phyloP scores from a whole-genome alignment of 805 yeast genomes.

The Candida nanaspora region DNA sequence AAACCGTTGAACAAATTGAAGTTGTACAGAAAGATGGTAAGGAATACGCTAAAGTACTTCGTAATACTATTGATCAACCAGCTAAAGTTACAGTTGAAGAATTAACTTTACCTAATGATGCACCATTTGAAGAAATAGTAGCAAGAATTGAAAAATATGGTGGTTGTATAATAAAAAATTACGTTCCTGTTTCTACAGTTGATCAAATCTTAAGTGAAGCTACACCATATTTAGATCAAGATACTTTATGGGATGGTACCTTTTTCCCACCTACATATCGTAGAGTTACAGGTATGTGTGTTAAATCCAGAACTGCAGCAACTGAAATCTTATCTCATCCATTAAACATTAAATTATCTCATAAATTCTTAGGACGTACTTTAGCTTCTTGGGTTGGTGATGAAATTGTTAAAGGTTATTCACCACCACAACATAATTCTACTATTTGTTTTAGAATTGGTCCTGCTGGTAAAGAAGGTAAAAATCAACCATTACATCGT shows the following conservation, averaged over 20 bases:
- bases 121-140: conserved; percentile 7
- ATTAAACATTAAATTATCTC: conserved; percentile 7
- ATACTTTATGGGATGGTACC: conserved; percentile 13
- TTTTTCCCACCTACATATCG: conserved; percentile 16
- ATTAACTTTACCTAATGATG: not conserved
- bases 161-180: conserved; percentile 14
- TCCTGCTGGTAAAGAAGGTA: conserved; percentile 13
- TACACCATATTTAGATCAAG: conserved; percentile 13
- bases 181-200: conserved; percentile 5
- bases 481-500: conserved; percentile 14
- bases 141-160: conserved; percentile 14
- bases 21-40: conserved; percentile 1
- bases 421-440: conserved; percentile 13
- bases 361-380: conserved; percentile 9
- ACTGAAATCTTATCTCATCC: conserved; percentile 10
- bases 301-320: conserved; percentile 11
- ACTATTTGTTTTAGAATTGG: conserved; percentile 15
- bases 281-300: conserved; percentile 13
- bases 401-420: conserved; percentile 9
- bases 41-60: conserved; percentile 1
- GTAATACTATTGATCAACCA: not conserved
- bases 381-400: conserved; percentile 13
- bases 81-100: not conserved
- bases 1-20: not conserved
- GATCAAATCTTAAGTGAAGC: conserved; percentile 11